Base-by-base conservation (phyloP, 148 eudicot species). In the Rhododendron molle region DNA sequence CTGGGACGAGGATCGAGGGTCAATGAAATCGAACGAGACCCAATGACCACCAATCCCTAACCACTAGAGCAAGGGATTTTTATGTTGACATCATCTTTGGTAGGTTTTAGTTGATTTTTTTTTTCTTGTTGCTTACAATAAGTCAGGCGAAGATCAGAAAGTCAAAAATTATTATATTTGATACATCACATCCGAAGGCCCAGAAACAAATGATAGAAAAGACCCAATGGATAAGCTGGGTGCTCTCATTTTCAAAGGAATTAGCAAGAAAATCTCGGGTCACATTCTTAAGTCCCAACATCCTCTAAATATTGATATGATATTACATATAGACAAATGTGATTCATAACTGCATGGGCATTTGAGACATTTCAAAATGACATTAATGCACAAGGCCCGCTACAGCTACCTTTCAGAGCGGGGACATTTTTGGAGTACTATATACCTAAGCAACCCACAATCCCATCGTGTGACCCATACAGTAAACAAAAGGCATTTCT, bases 191-290 rank as follows among this genome's bases (percentile, higher is more conserved):
- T 79, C 81, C 54, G 16, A 43, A 38, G 44, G 14, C 7, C 23
- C 26, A 76, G 2, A 4, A 4, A 73, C 3, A 5, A 32, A 16
- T 6, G 44, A 40, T 8, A 2, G 3, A 44, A 44, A 12, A 79
- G 81, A 79, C 40, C 60, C 15, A 49, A 47, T 5, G 60, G 60
- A 49, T 47, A 6, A 43, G 13, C 20, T 77, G 50, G 80, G 26
- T 44, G 8, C 81, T 79, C 62, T 79, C 81, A 49, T 79, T 79
- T 79, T 79, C 81, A 49, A 79, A 7, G 20, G 49, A 13, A 79
- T 79, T 79, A 13, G 43, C 0, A 28, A 79, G 36, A 79, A 79
- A 79, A 79, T 79, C 20, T 4, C 13, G 81, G 60, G 81, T 79
- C 81, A 47, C 38, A 26, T 50, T 49, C 60, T n/a, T 79, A 18